Conservation (phyloP, 768 basidiomycete genomes). For the Mrakia gelida region DNA sequence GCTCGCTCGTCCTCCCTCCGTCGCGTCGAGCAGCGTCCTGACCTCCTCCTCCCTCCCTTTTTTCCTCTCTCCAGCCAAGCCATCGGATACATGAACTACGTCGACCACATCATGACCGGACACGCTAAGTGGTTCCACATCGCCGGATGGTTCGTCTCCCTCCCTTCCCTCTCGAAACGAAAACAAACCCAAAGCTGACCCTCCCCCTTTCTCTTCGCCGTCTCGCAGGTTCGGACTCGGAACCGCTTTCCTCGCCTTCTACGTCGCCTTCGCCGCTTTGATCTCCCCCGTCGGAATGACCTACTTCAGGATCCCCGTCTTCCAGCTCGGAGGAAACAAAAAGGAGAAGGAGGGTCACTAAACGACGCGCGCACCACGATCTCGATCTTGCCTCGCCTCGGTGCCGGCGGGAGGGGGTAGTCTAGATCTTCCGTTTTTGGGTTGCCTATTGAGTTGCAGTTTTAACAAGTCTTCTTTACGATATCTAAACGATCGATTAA, state of each 20-base stretch:
- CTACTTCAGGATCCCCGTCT: slow-evolving; percentile 11
- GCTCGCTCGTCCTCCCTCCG: too few species aligned
- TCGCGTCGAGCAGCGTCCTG: not conserved
- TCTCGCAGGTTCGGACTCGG: not conserved
- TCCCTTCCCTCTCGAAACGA: not conserved
- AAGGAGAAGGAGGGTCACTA: too few species aligned
- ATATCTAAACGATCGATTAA: too few species aligned
- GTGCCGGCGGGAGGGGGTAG: too few species aligned
- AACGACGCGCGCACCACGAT: too few species aligned
- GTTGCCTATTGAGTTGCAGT: too few species aligned
- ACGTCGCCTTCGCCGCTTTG: slow-evolving; percentile 5
- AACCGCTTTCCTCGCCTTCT: not conserved
- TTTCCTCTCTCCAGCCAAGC: not conserved
- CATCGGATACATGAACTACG: slow-evolving; percentile 1
- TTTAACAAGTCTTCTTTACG: too few species aligned
- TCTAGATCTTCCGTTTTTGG: too few species aligned
- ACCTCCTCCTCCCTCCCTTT: too few species aligned
- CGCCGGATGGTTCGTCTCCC: not conserved
- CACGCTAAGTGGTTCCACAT: not conserved
- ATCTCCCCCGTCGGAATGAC: not conserved
- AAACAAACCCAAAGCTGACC: not conserved
- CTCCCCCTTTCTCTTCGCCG: not conserved
- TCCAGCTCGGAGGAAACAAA: not conserved
- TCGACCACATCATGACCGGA: not conserved
- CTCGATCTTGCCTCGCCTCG: too few species aligned